Percentiles rank a stretch among this genome's conserved stretches.
Conservation (phyloP, 2,329 filamentous ascomycete species). For the Didymella segeticola region DNA sequence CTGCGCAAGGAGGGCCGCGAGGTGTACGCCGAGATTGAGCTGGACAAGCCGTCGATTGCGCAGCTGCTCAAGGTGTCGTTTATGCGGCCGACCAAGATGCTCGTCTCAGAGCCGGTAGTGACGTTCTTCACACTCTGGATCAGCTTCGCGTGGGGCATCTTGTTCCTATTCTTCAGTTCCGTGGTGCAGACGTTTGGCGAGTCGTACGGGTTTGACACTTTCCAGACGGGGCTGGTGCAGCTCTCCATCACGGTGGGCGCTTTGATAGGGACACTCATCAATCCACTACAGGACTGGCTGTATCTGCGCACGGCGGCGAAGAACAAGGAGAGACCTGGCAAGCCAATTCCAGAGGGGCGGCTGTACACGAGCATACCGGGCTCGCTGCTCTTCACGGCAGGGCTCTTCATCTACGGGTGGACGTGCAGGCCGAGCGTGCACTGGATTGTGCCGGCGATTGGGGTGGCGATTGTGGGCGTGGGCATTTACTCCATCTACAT, state of each 20-base stretch:
- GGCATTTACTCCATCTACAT: constrained; percentile 52
- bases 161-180: constrained; percentile 53
- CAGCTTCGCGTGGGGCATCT: constrained; percentile 53
- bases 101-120: constrained; percentile 53
- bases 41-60: constrained; percentile 27
- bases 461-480: constrained; percentile 32
- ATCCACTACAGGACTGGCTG: constrained; percentile 47
- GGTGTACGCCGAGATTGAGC: constrained; percentile 40
- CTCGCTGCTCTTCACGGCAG: constrained; percentile 45
- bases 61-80: constrained; percentile 49
- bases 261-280: constrained; percentile 50
- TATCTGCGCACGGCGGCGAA: constrained; percentile 38
- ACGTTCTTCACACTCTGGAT: constrained; percentile 55
- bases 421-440: constrained; percentile 43
- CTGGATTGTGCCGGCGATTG: constrained; percentile 41
- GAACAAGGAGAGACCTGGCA: constrained; percentile 49
- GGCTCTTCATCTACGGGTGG: constrained; percentile 42
- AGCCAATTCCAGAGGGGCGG: constrained; percentile 52
- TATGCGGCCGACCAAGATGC: constrained; percentile 50
- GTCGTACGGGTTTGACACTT: constrained; percentile 46
- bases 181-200: constrained; percentile 50
- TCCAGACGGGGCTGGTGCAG: constrained; percentile 50
- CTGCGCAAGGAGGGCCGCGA: constrained; percentile 44
- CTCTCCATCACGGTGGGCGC: constrained; percentile 53
- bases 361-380: constrained; percentile 53